These are phyloP conservation scores for Talaromyces sp. DNA, from an alignment of 2,329 filamentous ascomycete genomes.

Conservation along the genomic window DNA sequence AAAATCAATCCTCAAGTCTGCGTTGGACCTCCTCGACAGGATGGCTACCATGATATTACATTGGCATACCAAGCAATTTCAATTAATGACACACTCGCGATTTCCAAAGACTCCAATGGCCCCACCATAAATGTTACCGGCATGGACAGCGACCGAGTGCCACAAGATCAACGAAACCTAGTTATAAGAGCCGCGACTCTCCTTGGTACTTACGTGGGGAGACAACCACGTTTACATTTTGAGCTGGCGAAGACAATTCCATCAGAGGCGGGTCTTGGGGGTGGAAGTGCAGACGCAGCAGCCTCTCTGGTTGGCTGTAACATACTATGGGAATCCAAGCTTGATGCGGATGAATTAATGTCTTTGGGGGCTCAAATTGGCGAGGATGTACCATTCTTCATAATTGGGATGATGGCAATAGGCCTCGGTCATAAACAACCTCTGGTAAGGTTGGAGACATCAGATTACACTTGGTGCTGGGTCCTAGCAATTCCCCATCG, in stretches of 20 bases:
- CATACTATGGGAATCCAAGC: constrained; percentile 3
- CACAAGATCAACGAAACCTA: constrained; percentile 2
- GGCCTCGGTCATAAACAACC: constrained; percentile 8
- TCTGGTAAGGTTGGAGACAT: background rate
- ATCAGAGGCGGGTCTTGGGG: constrained; percentile 9
- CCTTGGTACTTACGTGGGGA: background rate
- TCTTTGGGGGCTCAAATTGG: constrained; percentile 5
- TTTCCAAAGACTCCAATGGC: background rate
- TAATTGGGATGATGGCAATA: constrained; percentile 8
- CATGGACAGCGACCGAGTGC: constrained; percentile 10
- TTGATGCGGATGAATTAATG: constrained; percentile 2
- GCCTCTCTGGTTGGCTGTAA: constrained; percentile 10
- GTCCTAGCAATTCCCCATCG: constrained; percentile 4
- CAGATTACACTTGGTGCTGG: constrained; percentile 5
- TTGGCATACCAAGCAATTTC: constrained; percentile 12
- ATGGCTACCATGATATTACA: constrained; percentile 14
- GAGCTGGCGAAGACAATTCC: constrained; percentile 10
- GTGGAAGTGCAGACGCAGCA: constrained; percentile 12
- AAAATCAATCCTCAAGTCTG: constrained; percentile 13
- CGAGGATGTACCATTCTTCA: constrained; percentile 13
- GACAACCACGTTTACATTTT: constrained; percentile 5
- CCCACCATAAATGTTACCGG: constrained; percentile 6
- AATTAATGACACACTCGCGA: constrained; percentile 4
- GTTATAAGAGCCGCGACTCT: constrained; percentile 8
- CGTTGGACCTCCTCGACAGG: constrained; percentile 8